phyloP scores from a whole-genome alignment of 306 rosid species.

The Sechiopsis laciniata region DNA sequence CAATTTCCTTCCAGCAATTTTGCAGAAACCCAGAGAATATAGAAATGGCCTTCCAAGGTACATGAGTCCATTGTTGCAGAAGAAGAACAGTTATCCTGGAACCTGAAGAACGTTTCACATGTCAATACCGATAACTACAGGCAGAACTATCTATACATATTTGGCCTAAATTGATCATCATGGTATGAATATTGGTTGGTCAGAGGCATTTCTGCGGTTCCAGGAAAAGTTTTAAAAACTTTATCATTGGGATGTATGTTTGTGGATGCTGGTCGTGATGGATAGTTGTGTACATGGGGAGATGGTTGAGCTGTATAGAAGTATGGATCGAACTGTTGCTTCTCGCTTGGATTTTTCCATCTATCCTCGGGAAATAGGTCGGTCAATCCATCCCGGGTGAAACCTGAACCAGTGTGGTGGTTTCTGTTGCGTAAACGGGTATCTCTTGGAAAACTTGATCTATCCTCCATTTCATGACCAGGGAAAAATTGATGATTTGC shows the following conservation, averaged over 20 bases:
- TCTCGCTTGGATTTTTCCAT: conserved; percentile 33
- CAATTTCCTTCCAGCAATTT: conserved; percentile 4
- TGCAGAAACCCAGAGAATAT: conserved; percentile 10
- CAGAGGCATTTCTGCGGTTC: conserved; percentile 35
- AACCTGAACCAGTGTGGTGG: conserved; percentile 25
- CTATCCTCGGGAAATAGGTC: conserved; percentile 28
- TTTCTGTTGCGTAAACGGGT: conserved; percentile 31
- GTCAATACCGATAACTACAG: neutral
- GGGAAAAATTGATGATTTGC: conserved; percentile 30
- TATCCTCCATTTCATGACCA: conserved; percentile 30
- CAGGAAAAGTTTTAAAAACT: conserved; percentile 38
- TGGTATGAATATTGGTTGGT: conserved; percentile 36
- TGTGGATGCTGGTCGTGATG: conserved; percentile 31
- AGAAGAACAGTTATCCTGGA: conserved; percentile 9
- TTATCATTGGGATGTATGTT: conserved; percentile 36
- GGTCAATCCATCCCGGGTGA: conserved; percentile 29
- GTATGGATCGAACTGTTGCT: conserved; percentile 35
- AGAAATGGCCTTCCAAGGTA: conserved; percentile 13
- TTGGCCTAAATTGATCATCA: conserved; percentile 42
- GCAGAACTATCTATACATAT: conserved; percentile 44
- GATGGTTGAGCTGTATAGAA: conserved; percentile 31
- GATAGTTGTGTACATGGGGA: conserved; percentile 36
- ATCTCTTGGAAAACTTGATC: conserved; percentile 28
- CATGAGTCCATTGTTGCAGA: conserved; percentile 1
- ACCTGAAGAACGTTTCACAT: conserved; percentile 19